Conservation (phyloP, 768 basidiomycete genomes). For the Termitomyces sp. region DNA sequence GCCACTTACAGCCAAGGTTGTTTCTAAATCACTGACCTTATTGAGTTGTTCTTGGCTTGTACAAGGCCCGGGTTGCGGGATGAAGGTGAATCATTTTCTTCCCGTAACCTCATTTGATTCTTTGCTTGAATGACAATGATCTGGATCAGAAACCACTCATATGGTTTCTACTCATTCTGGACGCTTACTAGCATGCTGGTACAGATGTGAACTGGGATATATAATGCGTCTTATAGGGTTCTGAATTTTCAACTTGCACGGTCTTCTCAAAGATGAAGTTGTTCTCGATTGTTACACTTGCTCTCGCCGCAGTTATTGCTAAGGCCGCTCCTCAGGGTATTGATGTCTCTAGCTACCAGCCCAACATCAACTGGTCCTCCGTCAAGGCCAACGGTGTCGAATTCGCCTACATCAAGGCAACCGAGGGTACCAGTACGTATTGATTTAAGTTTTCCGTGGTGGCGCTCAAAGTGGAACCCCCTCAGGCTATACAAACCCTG, state of each 20-base stretch:
- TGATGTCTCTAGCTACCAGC: constrained; percentile 52
- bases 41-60: too few relatives aligned
- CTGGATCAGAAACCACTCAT: too few relatives aligned
- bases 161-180: too few relatives aligned
- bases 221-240: neutral
- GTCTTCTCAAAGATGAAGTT: constrained; percentile 14
- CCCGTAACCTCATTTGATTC: too few relatives aligned
- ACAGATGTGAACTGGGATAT: neutral
- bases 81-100: too few relatives aligned
- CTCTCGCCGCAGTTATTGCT: constrained; percentile 8
- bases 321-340: constrained; percentile 41
- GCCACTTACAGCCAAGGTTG: too few relatives aligned
- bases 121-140: too few relatives aligned
- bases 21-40: too few relatives aligned
- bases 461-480: neutral
- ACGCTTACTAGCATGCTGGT: too few relatives aligned
- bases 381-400: constrained; percentile 47
- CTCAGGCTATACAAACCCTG: constrained; percentile 37
- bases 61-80: too few relatives aligned
- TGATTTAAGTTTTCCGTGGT: neutral
- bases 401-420: constrained; percentile 67
- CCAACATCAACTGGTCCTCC: constrained; percentile 45
- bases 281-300: constrained; percentile 10
- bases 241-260: neutral
- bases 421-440: constrained; percentile 34